phyloP scores from a whole-genome alignment of 2,329 filamentous ascomycete species.

The Cordyceps cicadae region DNA sequence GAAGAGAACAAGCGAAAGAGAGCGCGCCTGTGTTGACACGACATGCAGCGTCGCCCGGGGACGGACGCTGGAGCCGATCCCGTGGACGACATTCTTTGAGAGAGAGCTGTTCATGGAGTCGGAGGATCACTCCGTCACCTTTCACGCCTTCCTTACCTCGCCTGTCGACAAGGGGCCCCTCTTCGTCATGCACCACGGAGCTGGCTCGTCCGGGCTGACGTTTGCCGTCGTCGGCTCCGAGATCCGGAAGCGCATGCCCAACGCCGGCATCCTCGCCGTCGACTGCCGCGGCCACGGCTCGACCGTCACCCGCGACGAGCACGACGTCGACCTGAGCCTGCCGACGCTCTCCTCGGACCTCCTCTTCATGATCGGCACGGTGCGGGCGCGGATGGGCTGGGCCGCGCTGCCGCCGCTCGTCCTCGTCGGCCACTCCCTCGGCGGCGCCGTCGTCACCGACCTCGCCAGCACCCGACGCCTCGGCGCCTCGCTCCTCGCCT shows the following conservation, averaged over 20 bases:
- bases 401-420: constrained; percentile 62
- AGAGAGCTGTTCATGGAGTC: constrained; percentile 70
- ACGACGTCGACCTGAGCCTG: constrained; percentile 58
- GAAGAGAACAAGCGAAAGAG: background rate
- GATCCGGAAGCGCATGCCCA: constrained; percentile 66
- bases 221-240: constrained; percentile 77
- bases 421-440: constrained; percentile 85
- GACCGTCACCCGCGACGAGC: constrained; percentile 41
- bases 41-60: constrained; percentile 37
- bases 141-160: constrained; percentile 84
- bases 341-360: constrained; percentile 67
- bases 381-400: constrained; percentile 65
- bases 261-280: constrained; percentile 73
- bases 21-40: background rate
- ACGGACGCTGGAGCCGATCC: constrained; percentile 54
- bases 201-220: constrained; percentile 84
- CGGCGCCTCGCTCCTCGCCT: constrained; percentile 65
- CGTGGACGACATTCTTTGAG: constrained; percentile 88
- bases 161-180: constrained; percentile 68
- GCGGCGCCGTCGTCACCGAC: constrained; percentile 83
- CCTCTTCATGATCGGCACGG: constrained; percentile 57
- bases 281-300: constrained; percentile 84
- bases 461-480: constrained; percentile 61
- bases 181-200: constrained; percentile 91
- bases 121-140: constrained; percentile 43